Evolutionary conservation across 352 stramenopile species (phyloP).

Genomic region (Globisporangium alternatum): DNA sequence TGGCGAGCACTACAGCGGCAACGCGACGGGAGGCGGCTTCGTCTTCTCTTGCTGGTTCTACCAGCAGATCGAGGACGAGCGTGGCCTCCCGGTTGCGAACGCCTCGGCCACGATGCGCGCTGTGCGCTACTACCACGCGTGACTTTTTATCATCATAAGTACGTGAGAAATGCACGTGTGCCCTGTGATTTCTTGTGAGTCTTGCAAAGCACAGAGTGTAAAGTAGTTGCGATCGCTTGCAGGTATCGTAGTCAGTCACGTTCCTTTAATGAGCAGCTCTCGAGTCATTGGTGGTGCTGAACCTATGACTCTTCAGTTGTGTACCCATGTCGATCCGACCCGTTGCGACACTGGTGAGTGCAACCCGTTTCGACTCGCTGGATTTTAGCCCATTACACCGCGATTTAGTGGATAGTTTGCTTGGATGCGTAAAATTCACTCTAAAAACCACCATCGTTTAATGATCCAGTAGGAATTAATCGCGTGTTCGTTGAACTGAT

Average conservation of each 20-base stretch:
- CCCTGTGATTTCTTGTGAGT: no score
- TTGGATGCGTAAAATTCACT: not conserved
- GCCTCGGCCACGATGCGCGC: not conserved
- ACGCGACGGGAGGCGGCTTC: not conserved
- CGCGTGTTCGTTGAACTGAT: not conserved
- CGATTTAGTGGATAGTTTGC: not conserved
- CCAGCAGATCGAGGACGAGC: slow-evolving; percentile 13
- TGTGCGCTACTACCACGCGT: slow-evolving; percentile 8
- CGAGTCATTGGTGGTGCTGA: not conserved
- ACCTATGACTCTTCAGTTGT: not conserved
- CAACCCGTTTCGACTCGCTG: not conserved
- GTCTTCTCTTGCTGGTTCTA: slow-evolving; percentile 20
- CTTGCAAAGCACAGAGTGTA: no score
- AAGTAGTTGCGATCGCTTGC: no score
- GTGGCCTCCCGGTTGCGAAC: not conserved
- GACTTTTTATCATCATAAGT: not conserved
- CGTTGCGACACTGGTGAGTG: not conserved
- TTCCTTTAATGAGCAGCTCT: no score
- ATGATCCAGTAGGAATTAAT: not conserved
- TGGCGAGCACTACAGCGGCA: not conserved
- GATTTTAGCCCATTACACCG: not conserved
- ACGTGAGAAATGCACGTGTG: no score
- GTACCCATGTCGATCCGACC: not conserved
- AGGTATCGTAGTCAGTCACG: no score
- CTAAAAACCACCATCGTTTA: not conserved